Evolutionary conservation across 305 asterid genomes (phyloP).

Genomic region (Fraxinus paxiana): DNA sequence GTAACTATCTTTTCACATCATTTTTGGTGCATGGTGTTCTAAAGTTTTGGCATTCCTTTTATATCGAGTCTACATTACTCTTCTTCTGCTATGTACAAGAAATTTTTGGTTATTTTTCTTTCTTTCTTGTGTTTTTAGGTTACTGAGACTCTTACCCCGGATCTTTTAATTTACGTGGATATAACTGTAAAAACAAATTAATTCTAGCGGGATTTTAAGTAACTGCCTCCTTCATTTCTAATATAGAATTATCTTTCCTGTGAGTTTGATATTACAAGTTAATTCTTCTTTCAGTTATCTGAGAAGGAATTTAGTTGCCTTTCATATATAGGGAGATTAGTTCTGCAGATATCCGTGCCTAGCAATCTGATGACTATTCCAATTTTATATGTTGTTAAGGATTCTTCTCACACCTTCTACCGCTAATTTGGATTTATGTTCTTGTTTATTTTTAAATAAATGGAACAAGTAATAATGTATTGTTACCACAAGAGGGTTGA

Average conservation of each 20-base stretch:
- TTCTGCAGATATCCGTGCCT: background rate
- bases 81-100: background rate
- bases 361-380: background rate
- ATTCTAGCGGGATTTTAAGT: background rate
- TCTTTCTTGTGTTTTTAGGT: background rate
- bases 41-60: background rate
- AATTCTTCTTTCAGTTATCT: background rate
- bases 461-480: background rate
- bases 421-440: background rate
- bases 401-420: background rate
- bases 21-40: constrained; percentile 10
- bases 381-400: background rate
- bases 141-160: background rate
- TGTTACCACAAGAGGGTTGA: background rate
- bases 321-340: background rate
- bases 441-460: background rate
- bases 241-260: background rate
- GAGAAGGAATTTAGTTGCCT: background rate
- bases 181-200: background rate
- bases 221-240: constrained; percentile 4
- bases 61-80: background rate
- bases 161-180: background rate
- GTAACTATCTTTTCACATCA: constrained; percentile 34
- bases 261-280: background rate
- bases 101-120: background rate